Evolutionary conservation across 805 yeast species (phyloP).

Genomic region (Candida vartiovaarae): DNA sequence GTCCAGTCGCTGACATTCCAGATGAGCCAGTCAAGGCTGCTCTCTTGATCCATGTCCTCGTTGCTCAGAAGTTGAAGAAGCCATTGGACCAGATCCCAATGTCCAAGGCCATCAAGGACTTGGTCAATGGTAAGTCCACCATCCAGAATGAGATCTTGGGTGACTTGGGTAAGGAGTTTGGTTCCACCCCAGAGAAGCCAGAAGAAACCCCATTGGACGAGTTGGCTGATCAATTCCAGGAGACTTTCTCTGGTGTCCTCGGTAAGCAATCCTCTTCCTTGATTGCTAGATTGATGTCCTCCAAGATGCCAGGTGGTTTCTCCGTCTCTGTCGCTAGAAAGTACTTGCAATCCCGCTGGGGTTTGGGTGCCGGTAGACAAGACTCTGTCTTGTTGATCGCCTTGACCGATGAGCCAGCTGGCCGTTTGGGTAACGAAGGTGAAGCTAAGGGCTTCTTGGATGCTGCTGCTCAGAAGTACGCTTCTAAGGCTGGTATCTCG

Average conservation of each 20-base stretch:
- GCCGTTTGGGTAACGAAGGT: constrained; percentile 76
- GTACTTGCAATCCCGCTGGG: constrained; percentile 87
- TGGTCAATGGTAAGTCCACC: constrained; percentile 98
- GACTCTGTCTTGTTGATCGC: constrained; percentile 82
- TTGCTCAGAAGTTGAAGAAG: constrained; percentile 94
- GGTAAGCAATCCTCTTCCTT: constrained; percentile 93
- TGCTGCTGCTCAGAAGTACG: constrained; percentile 74
- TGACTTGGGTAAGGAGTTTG: constrained; percentile 97
- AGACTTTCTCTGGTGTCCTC: constrained; percentile 75
- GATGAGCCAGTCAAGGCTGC: constrained; percentile 88
- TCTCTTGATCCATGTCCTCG: constrained; percentile 77
- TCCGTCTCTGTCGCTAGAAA: constrained; percentile 88
- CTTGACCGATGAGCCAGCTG: constrained; percentile 83
- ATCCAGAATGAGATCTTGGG: constrained; percentile 98
- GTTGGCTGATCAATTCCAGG: constrained; percentile 93
- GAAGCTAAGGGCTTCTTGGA: constrained; percentile 93
- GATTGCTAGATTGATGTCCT: constrained; percentile 84
- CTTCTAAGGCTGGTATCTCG: constrained; percentile 72
- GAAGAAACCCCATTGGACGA: constrained; percentile 96
- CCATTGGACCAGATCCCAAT: constrained; percentile 77
- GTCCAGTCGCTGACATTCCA: constrained; percentile 75
- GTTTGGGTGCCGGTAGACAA: constrained; percentile 90
- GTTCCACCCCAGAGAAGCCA: constrained; percentile 97
- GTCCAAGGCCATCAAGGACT: constrained; percentile 90
- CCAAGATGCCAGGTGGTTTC: constrained; percentile 99